These are phyloP conservation scores for Ceratocystis cubensis DNA, from an alignment of 2,329 filamentous ascomycete species.

Conservation along the genomic window DNA sequence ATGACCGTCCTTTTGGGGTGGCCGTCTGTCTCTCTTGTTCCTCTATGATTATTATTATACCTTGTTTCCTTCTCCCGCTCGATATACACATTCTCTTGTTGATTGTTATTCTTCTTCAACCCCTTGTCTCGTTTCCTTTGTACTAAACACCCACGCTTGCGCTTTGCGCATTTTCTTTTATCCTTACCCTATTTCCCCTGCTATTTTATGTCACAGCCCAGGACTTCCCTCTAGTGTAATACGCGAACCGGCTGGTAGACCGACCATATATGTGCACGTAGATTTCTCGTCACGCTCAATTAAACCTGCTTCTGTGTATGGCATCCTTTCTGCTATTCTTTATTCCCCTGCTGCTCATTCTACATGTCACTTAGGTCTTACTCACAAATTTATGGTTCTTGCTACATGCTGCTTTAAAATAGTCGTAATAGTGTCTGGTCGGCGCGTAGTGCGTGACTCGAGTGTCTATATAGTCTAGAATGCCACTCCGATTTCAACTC, in stretches of 20 bases:
- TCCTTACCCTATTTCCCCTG: neutral
- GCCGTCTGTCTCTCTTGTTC: conserved; percentile 4
- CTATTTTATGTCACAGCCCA: neutral
- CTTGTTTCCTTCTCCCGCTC: conserved; percentile 3
- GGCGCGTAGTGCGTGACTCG: neutral
- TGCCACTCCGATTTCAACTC: too few species aligned
- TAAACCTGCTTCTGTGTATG: neutral
- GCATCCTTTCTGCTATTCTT: neutral
- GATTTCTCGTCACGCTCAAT: neutral
- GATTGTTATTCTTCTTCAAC: neutral
- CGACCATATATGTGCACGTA: neutral
- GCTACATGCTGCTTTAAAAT: conserved; percentile 11
- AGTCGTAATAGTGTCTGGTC: conserved; percentile 7
- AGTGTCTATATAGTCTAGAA: too few species aligned
- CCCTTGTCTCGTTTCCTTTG: neutral
- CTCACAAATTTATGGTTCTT: neutral
- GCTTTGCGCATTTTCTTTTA: neutral
- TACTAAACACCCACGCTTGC: neutral
- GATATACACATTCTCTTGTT: neutral
- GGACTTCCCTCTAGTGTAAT: neutral
- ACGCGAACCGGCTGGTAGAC: neutral
- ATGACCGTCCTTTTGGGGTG: neutral
- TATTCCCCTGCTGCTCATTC: neutral
- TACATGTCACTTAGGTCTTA: neutral
- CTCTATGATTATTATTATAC: neutral